Evolutionary conservation across 768 basidiomycete species (phyloP).

Genomic region (Lepiota venenata): DNA sequence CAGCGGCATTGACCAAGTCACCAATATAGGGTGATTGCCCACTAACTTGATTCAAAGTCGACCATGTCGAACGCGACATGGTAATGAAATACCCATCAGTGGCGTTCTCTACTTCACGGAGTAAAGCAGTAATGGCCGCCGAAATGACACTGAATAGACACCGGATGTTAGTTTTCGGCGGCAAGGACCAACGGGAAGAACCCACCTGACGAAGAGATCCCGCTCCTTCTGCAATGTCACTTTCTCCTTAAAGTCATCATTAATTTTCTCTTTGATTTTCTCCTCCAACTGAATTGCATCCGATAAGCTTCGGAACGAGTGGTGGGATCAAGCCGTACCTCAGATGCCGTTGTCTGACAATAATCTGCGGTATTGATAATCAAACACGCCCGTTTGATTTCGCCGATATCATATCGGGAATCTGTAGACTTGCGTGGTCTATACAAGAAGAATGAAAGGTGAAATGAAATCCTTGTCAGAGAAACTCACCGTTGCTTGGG

Average conservation of each 20-base stretch:
- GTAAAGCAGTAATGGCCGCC: slow-evolving; percentile 70
- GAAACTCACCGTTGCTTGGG: slow-evolving; percentile 58
- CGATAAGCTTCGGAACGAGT: background rate
- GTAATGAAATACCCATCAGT: slow-evolving; percentile 77
- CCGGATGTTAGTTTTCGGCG: background rate
- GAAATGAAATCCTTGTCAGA: background rate
- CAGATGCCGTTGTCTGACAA: slow-evolving; percentile 86
- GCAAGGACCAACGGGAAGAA: slow-evolving; percentile 14
- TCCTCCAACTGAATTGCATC: slow-evolving; percentile 71
- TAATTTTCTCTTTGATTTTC: slow-evolving; percentile 80
- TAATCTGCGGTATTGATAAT: slow-evolving; percentile 97
- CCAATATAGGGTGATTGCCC: slow-evolving; percentile 80
- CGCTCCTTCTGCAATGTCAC: slow-evolving; percentile 82
- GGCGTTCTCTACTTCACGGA: slow-evolving; percentile 83
- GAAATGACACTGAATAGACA: slow-evolving; percentile 66
- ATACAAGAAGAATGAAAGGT: slow-evolving; percentile 29
- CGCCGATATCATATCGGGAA: slow-evolving; percentile 67
- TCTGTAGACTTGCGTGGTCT: slow-evolving; percentile 69
- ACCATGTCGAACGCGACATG: slow-evolving; percentile 80
- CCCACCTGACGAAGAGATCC: slow-evolving; percentile 87
- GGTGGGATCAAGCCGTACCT: slow-evolving; percentile 43
- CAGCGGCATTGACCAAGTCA: slow-evolving; percentile 72
- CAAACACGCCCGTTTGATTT: slow-evolving; percentile 82
- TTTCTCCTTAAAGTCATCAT: slow-evolving; percentile 71
- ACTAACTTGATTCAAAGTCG: slow-evolving; percentile 74